Evolutionary conservation across 2,329 filamentous ascomycete genomes (phyloP).

Genomic region (Cladosporium velox): DNA sequence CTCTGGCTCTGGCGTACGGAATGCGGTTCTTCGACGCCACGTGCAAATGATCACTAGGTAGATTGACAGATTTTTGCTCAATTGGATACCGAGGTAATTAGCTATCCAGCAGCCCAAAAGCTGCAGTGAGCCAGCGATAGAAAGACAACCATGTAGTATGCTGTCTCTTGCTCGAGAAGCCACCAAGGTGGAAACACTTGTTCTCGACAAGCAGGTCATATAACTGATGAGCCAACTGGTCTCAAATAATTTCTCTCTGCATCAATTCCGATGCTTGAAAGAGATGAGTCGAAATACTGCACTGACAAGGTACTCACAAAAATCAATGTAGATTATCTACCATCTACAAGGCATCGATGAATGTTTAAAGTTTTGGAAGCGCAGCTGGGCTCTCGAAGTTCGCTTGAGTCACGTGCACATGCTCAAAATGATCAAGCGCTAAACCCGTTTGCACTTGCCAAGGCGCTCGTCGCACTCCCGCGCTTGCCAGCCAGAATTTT

Average conservation of each 20-base stretch:
- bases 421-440: background rate
- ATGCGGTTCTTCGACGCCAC: background rate
- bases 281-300: background rate
- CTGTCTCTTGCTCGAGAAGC: background rate
- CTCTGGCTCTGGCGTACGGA: background rate
- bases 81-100: background rate
- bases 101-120: background rate
- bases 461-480: constrained; percentile 7
- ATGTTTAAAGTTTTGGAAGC: background rate
- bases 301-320: background rate
- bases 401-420: background rate
- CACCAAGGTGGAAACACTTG: background rate
- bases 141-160: background rate
- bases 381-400: background rate
- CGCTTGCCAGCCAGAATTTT: background rate
- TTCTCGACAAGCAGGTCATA: background rate
- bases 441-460: background rate
- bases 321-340: background rate
- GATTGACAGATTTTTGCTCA: no score
- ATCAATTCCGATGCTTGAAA: background rate
- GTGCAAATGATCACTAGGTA: background rate
- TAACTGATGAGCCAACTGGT: background rate
- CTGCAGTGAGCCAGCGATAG: background rate
- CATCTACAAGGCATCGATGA: background rate
- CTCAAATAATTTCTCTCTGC: background rate